Percentiles rank a stretch among this genome's conserved stretches.
These are phyloP conservation scores for Sporothrix phasma DNA, from an alignment of 2,329 filamentous ascomycete species.

Conservation along the genomic window DNA sequence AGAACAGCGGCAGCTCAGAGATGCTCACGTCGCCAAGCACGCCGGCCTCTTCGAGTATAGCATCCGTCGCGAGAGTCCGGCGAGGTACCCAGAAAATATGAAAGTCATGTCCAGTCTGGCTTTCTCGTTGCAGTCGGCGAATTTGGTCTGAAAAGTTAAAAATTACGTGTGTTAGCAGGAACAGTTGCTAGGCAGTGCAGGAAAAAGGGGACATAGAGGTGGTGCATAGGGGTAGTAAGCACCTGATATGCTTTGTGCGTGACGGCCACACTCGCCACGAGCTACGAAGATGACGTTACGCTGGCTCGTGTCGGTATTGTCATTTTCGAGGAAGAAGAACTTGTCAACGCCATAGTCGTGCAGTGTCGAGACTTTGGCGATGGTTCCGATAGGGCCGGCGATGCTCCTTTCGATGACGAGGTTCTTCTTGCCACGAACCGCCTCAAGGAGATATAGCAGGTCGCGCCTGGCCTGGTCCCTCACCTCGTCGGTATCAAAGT, in stretches of 20 bases:
- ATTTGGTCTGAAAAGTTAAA: constrained; percentile 62
- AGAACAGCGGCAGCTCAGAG: constrained; percentile 75
- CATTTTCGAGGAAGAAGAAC: constrained; percentile 92
- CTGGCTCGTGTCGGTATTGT: constrained; percentile 88
- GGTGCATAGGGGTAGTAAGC: constrained; percentile 20
- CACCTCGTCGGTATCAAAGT: constrained; percentile 66
- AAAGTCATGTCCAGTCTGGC: constrained; percentile 87
- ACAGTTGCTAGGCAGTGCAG: neutral
- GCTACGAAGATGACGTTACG: constrained; percentile 92
- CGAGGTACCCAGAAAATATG: constrained; percentile 94
- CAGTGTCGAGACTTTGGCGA: constrained; percentile 90
- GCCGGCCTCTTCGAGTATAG: constrained; percentile 83
- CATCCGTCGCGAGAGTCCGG: constrained; percentile 81
- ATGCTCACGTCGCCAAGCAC: constrained; percentile 89
- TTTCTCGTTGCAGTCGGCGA: constrained; percentile 77
- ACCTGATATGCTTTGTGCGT: constrained; percentile 84
- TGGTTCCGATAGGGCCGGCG: constrained; percentile 77
- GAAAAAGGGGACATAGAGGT: neutral
- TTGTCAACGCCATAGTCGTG: constrained; percentile 98
- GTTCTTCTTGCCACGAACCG: constrained; percentile 98
- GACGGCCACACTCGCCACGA: constrained; percentile 75
- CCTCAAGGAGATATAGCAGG: constrained; percentile 82
- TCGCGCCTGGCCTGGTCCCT: constrained; percentile 78
- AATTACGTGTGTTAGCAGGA: neutral
- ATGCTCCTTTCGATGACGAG: constrained; percentile 85